These are phyloP conservation scores for Cladophialophora chaetospira DNA, from an alignment of 2,329 filamentous ascomycete genomes.

Conservation along the genomic window DNA sequence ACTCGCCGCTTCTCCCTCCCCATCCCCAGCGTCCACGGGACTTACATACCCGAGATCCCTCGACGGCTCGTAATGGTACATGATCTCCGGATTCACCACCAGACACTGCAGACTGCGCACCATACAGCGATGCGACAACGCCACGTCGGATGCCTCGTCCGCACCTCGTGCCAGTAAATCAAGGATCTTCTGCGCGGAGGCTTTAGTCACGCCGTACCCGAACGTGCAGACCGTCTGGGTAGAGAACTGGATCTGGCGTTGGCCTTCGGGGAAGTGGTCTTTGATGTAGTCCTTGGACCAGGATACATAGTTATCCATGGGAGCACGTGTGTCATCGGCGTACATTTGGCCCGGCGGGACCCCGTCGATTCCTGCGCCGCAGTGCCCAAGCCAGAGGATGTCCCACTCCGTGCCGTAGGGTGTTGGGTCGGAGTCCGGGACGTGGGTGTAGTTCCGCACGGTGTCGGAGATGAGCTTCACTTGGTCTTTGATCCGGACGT, in stretches of 20 bases:
- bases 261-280: not conserved
- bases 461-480: conserved; percentile 19
- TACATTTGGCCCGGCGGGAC: not conserved
- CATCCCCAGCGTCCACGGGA: conserved; percentile 33
- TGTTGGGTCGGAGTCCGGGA: not conserved
- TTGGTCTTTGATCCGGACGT: conserved; percentile 37
- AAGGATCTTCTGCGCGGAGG: conserved; percentile 43
- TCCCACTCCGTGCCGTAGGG: conserved; percentile 56
- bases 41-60: conserved; percentile 33
- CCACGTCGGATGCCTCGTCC: conserved; percentile 41
- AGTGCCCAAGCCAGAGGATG: conserved; percentile 55
- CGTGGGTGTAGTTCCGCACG: conserved; percentile 5
- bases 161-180: conserved; percentile 20
- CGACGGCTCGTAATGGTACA: conserved; percentile 40
- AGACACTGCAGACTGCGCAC: conserved; percentile 38
- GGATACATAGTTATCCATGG: not conserved
- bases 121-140: conserved; percentile 38
- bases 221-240: conserved; percentile 39
- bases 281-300: not conserved
- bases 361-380: conserved; percentile 35
- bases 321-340: conserved; percentile 3
- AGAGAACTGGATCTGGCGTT: conserved; percentile 4
- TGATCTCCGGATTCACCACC: conserved; percentile 42
- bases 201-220: conserved; percentile 43
- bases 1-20: conserved; percentile 28